phyloP scores from a whole-genome alignment of 2,329 filamentous ascomycete species.

The Botrytis paeoniae region DNA sequence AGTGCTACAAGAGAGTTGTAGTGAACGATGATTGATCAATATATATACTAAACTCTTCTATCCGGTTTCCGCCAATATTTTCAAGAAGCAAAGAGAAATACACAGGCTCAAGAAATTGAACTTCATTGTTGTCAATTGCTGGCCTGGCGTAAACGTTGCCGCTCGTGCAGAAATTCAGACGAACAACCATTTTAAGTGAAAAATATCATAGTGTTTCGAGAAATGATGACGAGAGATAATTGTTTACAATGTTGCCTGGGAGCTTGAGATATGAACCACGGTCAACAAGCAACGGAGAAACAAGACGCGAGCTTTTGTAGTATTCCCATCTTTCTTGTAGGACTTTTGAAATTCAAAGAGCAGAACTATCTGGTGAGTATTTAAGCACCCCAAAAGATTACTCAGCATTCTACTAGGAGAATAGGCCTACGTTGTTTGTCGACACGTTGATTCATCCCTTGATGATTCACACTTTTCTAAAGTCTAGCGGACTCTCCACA shows the following conservation, averaged over 20 bases:
- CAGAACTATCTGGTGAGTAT: too few species aligned
- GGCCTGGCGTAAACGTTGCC: accelerated
- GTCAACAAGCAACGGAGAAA: background rate
- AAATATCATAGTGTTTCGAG: background rate
- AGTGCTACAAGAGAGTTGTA: background rate
- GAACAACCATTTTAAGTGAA: background rate
- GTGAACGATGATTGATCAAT: background rate
- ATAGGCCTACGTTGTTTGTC: background rate
- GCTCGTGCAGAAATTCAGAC: background rate
- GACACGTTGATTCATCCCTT: background rate
- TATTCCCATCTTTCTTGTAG: background rate
- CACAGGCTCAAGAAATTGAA: background rate
- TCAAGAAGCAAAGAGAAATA: background rate
- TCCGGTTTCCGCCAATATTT: background rate
- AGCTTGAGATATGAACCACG: background rate
- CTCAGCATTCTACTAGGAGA: accelerated
- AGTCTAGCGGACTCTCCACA: background rate
- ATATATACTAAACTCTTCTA: too few species aligned
- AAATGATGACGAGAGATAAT: background rate
- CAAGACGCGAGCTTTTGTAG: background rate
- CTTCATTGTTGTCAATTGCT: too few species aligned
- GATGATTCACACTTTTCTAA: background rate
- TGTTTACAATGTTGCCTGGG: accelerated
- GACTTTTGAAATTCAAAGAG: too few species aligned
- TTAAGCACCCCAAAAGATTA: background rate